Evolutionary conservation across 2,329 filamentous ascomycete species (phyloP), one percentile per base, ranked within the genome.

Genomic region (Paecilomyces variotii): DNA sequence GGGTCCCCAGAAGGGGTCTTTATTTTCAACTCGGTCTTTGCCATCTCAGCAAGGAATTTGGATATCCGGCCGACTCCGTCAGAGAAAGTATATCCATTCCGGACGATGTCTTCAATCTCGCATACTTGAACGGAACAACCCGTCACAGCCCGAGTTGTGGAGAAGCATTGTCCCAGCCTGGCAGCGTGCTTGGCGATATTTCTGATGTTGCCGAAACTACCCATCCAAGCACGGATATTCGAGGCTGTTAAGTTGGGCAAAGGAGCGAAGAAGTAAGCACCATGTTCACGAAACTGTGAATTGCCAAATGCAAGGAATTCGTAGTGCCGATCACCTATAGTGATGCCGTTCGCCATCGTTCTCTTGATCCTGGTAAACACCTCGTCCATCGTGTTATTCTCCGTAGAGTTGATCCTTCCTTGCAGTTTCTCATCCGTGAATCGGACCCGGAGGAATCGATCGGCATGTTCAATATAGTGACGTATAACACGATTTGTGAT

Each of bases 21-120:
- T 30, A 91, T 70, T 0, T 82, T 81, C 61, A 95, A 83, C 63
- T 94, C 88, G 12, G 83, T 77, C 7, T 87, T 83, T 52, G 95
- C 84, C 74, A 94, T 84, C 28, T 85, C 78, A 0, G 91, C 89
- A 25, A 96, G 78, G 60, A 90, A 87, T 0, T 74, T 76, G 0
- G 93, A 97, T n/a, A 99, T 90, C 69, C 91, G 95, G 1, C 94
- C 94, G 2, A 97, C 89, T 0, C 94, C 94, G 67, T 99, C 94
- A 0, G 89, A 94, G 70, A 97, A 99, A 60, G 79, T 88, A 67
- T 84, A 86, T 0, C 79, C 83, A 53, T 89, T 85, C 1, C 81
- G 80, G 59, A 85, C 78, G 24, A 97, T 82, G 63, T 97, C 94
- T 0, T 80, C 73, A 32, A 93, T 84, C 4, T 79, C 78, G 11